A percentile compares a stretch with the other conserved stretches of the same genome.
Conservation (phyloP, 441 rosid species). For the Populus hybrid region DNA sequence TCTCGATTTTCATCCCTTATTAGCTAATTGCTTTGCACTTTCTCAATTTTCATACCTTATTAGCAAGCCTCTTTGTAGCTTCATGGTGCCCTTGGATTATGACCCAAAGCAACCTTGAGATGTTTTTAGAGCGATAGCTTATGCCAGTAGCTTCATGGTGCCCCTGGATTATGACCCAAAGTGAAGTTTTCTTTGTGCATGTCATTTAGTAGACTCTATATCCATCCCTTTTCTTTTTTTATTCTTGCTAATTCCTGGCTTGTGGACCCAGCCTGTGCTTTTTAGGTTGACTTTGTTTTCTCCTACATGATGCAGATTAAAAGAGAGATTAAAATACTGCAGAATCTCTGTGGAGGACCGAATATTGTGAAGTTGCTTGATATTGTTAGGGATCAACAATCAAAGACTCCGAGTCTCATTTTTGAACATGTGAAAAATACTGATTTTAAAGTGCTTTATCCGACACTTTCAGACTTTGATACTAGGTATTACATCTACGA, state of each 20-base stretch:
- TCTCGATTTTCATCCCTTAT: no score
- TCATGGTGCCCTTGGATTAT: neutral
- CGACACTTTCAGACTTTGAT: constrained; percentile 72
- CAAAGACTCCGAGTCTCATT: constrained; percentile 93
- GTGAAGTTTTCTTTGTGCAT: neutral
- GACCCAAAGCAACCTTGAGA: neutral
- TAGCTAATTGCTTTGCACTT: neutral
- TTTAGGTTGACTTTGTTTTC: neutral
- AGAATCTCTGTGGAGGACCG: constrained; percentile 98
- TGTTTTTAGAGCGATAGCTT: neutral
- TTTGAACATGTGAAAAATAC: constrained; percentile 92
- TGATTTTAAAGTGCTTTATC: constrained; percentile 93
- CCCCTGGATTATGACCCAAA: neutral
- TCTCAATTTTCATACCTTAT: neutral
- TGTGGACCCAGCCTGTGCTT: neutral
- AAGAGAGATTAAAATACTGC: constrained; percentile 95
- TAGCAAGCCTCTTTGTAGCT: neutral
- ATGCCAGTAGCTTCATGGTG: neutral
- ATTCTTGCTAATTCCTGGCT: neutral
- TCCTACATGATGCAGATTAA: constrained; percentile 59
- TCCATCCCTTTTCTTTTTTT: neutral
- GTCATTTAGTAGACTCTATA: neutral
- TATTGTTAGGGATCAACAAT: constrained; percentile 98
- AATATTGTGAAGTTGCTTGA: constrained; percentile 90
- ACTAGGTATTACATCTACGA: constrained; percentile 88